phyloP scores from a whole-genome alignment of 805 yeast species.

The Sugiyamaella floridensis region DNA sequence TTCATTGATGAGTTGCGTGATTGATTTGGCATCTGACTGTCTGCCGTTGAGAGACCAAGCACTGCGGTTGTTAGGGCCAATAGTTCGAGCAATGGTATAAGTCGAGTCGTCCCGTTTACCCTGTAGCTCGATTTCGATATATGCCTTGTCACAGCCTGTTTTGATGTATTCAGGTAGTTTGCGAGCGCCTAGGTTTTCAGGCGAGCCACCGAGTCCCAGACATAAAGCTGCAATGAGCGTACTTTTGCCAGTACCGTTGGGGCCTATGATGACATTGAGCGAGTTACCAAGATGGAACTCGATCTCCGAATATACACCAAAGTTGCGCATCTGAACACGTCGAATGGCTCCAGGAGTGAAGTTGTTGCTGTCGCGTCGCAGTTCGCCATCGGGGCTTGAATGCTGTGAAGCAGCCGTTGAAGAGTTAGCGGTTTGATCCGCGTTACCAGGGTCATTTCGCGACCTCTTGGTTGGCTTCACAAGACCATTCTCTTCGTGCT shows the following conservation, averaged over 20 bases:
- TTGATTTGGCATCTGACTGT: conserved; percentile 29
- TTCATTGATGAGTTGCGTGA: conserved; percentile 39
- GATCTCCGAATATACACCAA: conserved; percentile 57
- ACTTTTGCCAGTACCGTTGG: conserved; percentile 93
- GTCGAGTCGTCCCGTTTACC: conserved; percentile 29
- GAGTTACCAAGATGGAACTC: conserved; percentile 73
- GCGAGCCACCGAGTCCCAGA: conserved; percentile 74
- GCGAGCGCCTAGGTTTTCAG: conserved; percentile 51
- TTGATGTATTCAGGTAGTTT: conserved; percentile 63
- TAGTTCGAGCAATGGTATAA: conserved; percentile 30
- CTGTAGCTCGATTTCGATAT: conserved; percentile 47
- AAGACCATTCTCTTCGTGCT: background rate
- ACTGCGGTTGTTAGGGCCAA: conserved; percentile 29
- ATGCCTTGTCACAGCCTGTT: conserved; percentile 45
- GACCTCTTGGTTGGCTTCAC: too few relatives aligned
- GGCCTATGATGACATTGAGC: conserved; percentile 88
- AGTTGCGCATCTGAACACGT: conserved; percentile 48
- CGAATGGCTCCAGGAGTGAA: conserved; percentile 44
- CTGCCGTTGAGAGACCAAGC: conserved; percentile 26
- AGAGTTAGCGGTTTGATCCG: too few relatives aligned
- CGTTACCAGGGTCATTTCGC: too few relatives aligned
- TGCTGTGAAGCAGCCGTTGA: too few relatives aligned
- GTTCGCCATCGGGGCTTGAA: too few relatives aligned
- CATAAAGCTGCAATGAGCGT: conserved; percentile 91
- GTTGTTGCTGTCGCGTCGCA: conserved; percentile 21